phyloP scores from a whole-genome alignment of 1,284 basidiomycete species.

The Ceratobasidium papillatum region DNA sequence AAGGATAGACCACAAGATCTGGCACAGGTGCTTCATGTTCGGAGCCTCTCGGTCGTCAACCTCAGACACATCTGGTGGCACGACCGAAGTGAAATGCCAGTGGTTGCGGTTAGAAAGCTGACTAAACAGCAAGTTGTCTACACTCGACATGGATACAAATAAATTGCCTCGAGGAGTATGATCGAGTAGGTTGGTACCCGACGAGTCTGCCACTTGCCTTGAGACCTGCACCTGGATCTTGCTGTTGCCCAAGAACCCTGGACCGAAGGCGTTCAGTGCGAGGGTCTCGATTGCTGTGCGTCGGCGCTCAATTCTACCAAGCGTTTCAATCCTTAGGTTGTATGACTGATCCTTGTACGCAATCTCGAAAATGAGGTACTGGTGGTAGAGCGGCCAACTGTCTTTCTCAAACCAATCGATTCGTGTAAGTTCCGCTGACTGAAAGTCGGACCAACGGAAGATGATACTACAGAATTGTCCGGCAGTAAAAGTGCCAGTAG shows the following conservation, averaged over 20 bases:
- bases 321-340: neutral
- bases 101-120: neutral
- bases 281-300: neutral
- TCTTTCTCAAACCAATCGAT: constrained; percentile 1
- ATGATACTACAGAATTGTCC: neutral
- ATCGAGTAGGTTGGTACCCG: neutral
- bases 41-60: neutral
- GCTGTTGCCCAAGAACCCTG: neutral
- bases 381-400: neutral
- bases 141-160: neutral
- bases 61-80: neutral
- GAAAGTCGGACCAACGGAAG: neutral
- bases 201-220: neutral
- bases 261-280: neutral
- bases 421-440: neutral
- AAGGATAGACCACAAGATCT: neutral
- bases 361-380: neutral
- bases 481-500: neutral
- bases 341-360: neutral
- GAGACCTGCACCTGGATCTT: neutral
- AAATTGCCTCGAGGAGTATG: neutral
- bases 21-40: neutral
- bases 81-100: neutral
- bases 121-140: neutral
- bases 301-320: neutral